Evolutionary conservation across 2,329 filamentous ascomycete species (phyloP), one percentile per base, ranked within the genome.

Genomic region (Amauroascus niger): DNA sequence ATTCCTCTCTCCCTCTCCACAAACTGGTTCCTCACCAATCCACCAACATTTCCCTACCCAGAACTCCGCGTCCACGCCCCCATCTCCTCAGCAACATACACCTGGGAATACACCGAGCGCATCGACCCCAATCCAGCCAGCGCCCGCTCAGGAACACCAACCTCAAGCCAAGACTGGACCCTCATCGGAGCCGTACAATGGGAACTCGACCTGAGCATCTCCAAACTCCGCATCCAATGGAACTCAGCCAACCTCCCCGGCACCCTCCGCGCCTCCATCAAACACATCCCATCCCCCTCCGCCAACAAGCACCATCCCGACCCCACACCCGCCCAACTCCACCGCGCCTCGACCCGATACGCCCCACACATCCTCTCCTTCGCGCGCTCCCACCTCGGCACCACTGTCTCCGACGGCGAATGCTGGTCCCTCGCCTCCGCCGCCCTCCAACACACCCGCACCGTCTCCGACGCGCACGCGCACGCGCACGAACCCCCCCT

Each of bases 401-500:
- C 54, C 9, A 59, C 64, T 54, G 67, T 71, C 2, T 69, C 68
- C 9, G 63, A 70, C 53, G 68, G 68, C 4, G 67, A 70, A 53
- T 71, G 69, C 52, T 71, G 68, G 67, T 69, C 68, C 3, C 59
- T 71, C 14, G 67, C 67, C 6, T 59, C 64, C 32, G 58, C 65
- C 33, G 67, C 62, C 2, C 58, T 69, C 2, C 53, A 61, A 33
- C 61, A 60, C 3, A 53, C 68, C 18, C 62, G 61, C 3, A 49
- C 51, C 18, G 57, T 56, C 3, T 60, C 58, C 40, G n/a, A n/a
- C n/a, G n/a, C n/a, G 55, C 53, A 11, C 53, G 56, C 2, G n/a
- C 52, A 56, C 3, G 62, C 61, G 9, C 54, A 60, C 32, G 65
- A 67, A 52, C 61, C 63, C 6, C 63, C 61, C 37, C 65, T 69